Percentiles rank a stretch among this genome's conserved stretches.
These are phyloP conservation scores for Cucumis hystrix DNA, from an alignment of 306 rosid genomes.

Conservation along the genomic window DNA sequence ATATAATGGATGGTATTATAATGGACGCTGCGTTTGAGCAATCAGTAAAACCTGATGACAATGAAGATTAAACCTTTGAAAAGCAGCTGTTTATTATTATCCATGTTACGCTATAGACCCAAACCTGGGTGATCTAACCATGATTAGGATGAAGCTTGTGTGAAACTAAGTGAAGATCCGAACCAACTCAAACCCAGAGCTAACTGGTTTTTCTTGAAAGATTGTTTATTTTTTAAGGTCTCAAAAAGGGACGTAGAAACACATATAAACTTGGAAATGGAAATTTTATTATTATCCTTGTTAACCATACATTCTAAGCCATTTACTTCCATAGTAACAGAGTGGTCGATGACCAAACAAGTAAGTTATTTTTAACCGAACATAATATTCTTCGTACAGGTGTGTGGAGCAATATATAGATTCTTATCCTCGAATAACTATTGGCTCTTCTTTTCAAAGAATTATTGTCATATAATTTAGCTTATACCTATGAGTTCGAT, in stretches of 20 bases:
- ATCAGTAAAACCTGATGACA: conserved; percentile 31
- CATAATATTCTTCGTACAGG: background rate
- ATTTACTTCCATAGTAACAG: too few species aligned
- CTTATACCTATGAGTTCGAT: background rate
- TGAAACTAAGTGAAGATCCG: too few species aligned
- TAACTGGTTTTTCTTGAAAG: too few species aligned
- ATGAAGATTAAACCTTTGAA: conserved; percentile 9
- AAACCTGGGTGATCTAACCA: too few species aligned
- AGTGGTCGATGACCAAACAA: background rate
- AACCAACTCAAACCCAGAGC: too few species aligned
- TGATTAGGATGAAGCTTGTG: too few species aligned
- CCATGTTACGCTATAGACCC: too few species aligned
- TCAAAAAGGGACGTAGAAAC: too few species aligned
- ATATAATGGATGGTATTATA: conserved; percentile 65
- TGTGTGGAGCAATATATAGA: background rate
- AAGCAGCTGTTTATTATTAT: background rate
- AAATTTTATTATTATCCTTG: background rate
- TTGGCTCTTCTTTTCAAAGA: too few species aligned
- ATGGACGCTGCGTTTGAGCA: conserved; percentile 82
- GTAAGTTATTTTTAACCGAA: background rate
- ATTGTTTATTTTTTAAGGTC: too few species aligned
- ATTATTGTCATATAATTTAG: too few species aligned
- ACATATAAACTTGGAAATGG: too few species aligned
- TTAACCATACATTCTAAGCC: background rate
- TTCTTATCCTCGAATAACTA: background rate